Conservation (phyloP, 1,284 basidiomycete species). For the Volvariella surrecta region DNA sequence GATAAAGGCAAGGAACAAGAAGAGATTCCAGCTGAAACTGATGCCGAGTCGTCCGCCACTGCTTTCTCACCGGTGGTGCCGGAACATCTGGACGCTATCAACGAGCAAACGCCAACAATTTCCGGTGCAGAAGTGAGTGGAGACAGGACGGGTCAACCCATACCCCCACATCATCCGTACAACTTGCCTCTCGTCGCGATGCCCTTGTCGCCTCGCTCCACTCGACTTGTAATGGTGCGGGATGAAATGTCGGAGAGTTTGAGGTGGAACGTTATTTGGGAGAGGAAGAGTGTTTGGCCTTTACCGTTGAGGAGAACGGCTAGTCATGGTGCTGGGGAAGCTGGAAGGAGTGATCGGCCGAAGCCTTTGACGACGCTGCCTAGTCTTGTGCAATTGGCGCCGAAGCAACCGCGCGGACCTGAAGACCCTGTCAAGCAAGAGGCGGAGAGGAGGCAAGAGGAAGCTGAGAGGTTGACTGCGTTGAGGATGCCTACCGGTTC, state of each 20-base stretch:
- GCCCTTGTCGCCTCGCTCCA: slow-evolving; percentile 80
- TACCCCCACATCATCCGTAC: slow-evolving; percentile 58
- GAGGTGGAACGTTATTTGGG: slow-evolving; percentile 79
- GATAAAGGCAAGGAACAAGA: not conserved
- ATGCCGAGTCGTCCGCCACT: not conserved
- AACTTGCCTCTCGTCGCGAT: slow-evolving; percentile 60
- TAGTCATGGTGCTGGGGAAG: slow-evolving; percentile 22
- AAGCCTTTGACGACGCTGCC: slow-evolving; percentile 30
- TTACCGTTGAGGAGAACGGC: slow-evolving; percentile 30
- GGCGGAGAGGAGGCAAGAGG: not conserved
- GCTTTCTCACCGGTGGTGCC: slow-evolving; percentile 4
- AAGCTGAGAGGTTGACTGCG: not conserved
- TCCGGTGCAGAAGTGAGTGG: slow-evolving; percentile 11
- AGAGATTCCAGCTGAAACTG: slow-evolving; percentile 8
- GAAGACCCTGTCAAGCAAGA: not conserved
- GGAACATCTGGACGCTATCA: slow-evolving; percentile 1
- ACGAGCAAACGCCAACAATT: slow-evolving; percentile 12
- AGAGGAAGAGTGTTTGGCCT: slow-evolving; percentile 60
- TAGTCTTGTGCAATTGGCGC: slow-evolving; percentile 27
- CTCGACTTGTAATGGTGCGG: slow-evolving; percentile 74
- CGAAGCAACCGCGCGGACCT: slow-evolving; percentile 20
- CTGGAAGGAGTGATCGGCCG: slow-evolving; percentile 17
- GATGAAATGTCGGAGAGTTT: slow-evolving; percentile 84
- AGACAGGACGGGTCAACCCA: slow-evolving; percentile 16
- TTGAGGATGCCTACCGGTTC: not conserved